These are phyloP conservation scores for Penicillium brevicompactum DNA, from an alignment of 2,329 filamentous ascomycete species.

Conservation along the genomic window DNA sequence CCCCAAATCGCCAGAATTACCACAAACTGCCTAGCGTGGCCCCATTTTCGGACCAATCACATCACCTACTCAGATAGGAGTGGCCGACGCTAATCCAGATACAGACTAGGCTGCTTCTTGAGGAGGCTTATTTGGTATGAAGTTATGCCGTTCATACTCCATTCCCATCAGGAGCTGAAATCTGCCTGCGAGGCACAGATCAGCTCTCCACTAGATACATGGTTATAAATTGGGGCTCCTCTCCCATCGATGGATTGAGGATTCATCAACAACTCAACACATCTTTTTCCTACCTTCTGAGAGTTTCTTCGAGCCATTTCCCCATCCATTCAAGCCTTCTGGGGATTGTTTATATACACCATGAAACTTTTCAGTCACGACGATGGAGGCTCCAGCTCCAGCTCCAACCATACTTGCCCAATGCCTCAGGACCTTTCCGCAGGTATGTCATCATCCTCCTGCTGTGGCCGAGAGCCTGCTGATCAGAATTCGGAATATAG, in stretches of 20 bases:
- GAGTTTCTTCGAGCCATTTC: no score
- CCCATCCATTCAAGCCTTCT: no score
- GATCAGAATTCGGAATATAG: not conserved
- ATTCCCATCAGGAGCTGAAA: no score
- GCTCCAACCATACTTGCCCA: slow-evolving; percentile 5
- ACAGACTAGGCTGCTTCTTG: not conserved
- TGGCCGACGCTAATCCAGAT: not conserved
- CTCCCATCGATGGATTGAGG: not conserved
- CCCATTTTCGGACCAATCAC: not conserved
- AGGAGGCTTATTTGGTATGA: not conserved
- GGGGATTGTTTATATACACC: not conserved
- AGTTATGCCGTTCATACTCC: no score
- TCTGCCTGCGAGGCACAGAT: not conserved
- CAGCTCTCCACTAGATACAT: no score
- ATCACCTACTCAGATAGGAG: not conserved
- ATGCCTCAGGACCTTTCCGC: slow-evolving; percentile 10
- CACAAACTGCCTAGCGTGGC: slow-evolving; percentile 9
- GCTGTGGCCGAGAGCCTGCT: not conserved
- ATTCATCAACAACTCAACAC: not conserved
- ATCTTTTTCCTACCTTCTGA: not conserved
- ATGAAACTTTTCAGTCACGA: not conserved
- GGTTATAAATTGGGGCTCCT: not conserved
- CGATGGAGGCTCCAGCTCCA: not conserved
- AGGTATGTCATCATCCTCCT: slow-evolving; percentile 1
- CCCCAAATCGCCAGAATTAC: slow-evolving; percentile 1